These are phyloP conservation scores for Aschersonia sp. DNA, from an alignment of 2,329 filamentous ascomycete species.

Conservation along the genomic window DNA sequence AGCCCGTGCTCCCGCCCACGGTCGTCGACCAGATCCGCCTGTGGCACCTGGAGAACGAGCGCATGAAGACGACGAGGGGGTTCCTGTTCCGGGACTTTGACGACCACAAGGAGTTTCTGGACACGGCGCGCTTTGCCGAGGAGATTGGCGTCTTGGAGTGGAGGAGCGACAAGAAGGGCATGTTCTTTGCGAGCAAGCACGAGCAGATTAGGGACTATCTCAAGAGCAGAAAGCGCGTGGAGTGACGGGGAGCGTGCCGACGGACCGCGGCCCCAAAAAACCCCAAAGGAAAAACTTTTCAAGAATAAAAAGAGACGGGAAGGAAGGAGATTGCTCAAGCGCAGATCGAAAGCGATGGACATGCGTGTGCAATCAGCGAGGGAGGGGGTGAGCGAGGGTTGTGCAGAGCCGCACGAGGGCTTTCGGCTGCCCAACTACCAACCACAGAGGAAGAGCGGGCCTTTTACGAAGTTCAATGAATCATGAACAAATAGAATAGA, in stretches of 20 bases:
- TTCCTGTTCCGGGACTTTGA: slow-evolving; percentile 87
- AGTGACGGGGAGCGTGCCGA: slow-evolving; percentile 8
- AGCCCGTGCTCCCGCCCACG: slow-evolving; percentile 76
- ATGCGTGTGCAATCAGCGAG: too few relatives aligned
- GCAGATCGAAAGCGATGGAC: too few relatives aligned
- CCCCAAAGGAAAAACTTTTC: too few relatives aligned
- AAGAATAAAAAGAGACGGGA: too few relatives aligned
- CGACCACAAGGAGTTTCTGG: slow-evolving; percentile 53
- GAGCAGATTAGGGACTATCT: slow-evolving; percentile 80
- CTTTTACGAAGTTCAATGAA: too few relatives aligned
- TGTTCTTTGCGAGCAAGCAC: slow-evolving; percentile 85
- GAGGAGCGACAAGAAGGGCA: slow-evolving; percentile 63
- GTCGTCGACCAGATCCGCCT: slow-evolving; percentile 95
- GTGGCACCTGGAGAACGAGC: slow-evolving; percentile 94
- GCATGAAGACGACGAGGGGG: slow-evolving; percentile 71
- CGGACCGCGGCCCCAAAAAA: too few relatives aligned
- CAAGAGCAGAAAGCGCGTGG: slow-evolving; percentile 44
- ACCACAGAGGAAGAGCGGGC: too few relatives aligned
- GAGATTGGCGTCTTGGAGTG: slow-evolving; percentile 84
- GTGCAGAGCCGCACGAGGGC: too few relatives aligned
- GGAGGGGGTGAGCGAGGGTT: too few relatives aligned
- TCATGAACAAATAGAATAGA: too few relatives aligned
- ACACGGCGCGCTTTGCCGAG: slow-evolving; percentile 64
- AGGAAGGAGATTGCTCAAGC: too few relatives aligned
- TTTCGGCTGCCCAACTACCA: too few relatives aligned